These are phyloP conservation scores for Lactifluus hygrophoroides DNA, from an alignment of 768 basidiomycete species.

Conservation along the genomic window DNA sequence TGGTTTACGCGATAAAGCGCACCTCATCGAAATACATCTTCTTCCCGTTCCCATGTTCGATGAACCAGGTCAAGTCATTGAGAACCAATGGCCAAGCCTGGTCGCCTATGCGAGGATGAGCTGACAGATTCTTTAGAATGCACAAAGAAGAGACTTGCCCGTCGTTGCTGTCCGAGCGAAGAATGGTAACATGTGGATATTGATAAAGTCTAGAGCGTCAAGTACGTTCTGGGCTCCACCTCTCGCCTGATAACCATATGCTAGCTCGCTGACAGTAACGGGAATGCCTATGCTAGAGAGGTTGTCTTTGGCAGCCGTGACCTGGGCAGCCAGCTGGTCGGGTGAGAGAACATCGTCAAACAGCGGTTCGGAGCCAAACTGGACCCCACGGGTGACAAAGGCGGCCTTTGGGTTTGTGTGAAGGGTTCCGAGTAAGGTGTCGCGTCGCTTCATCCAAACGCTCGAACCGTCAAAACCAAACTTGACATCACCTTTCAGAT, in stretches of 20 bases:
- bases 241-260: slow-evolving; percentile 37
- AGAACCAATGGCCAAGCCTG: slow-evolving; percentile 55
- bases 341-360: slow-evolving; percentile 48
- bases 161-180: slow-evolving; percentile 50
- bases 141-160: slow-evolving; percentile 29
- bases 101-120: slow-evolving; percentile 32
- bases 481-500: slow-evolving; percentile 4
- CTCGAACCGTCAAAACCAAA: slow-evolving; percentile 26
- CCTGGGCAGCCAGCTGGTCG: slow-evolving; percentile 42
- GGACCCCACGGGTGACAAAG: slow-evolving; percentile 56
- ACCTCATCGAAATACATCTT: slow-evolving; percentile 73
- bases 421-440: slow-evolving; percentile 24
- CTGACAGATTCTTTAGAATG: background rate
- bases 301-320: slow-evolving; percentile 39
- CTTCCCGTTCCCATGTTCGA: slow-evolving; percentile 52
- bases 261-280: slow-evolving; percentile 46
- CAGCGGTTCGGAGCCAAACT: slow-evolving; percentile 68
- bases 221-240: slow-evolving; percentile 48
- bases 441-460: slow-evolving; percentile 24
- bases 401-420: slow-evolving; percentile 35
- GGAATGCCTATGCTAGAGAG: slow-evolving; percentile 49
- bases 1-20: slow-evolving; percentile 11
- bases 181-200: slow-evolving; percentile 66
- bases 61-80: slow-evolving; percentile 58
- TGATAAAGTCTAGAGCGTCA: slow-evolving; percentile 52